Conservation (phyloP, 257 asterid species). For the Fraxinus pennsylvanica region DNA sequence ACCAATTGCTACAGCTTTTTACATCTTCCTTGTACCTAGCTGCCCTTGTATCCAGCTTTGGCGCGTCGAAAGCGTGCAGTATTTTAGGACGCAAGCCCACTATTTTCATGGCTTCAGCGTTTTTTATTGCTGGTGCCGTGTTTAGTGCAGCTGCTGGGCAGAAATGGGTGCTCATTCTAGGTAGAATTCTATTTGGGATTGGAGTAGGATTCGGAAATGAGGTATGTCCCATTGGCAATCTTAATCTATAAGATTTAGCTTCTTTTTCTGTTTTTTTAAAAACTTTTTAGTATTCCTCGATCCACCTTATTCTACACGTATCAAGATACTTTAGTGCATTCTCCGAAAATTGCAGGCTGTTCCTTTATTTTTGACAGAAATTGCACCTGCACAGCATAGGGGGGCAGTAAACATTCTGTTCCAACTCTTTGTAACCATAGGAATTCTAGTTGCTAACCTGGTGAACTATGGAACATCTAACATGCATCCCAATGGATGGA, state of each 20-base stretch:
- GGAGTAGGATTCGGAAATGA: conserved; percentile 94
- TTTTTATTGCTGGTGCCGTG: conserved; percentile 61
- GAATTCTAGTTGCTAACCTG: neutral
- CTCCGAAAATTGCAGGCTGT: neutral
- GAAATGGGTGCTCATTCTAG: conserved; percentile 85
- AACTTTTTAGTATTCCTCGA: neutral
- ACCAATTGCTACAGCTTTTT: conserved; percentile 78
- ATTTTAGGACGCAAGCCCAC: conserved; percentile 54
- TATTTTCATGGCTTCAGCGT: conserved; percentile 73
- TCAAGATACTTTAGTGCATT: neutral
- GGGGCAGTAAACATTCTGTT: neutral
- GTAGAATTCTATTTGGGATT: conserved; percentile 76
- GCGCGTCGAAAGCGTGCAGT: neutral
- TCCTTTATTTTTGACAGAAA: neutral
- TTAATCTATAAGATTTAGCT: no score
- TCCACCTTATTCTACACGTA: neutral
- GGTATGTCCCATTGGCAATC: conserved; percentile 42
- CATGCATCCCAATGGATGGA: neutral
- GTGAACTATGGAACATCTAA: neutral
- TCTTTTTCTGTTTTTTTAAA: no score
- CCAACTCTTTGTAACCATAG: neutral
- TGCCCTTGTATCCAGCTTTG: conserved; percentile 60
- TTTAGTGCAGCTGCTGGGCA: conserved; percentile 67
- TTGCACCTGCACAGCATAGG: neutral
- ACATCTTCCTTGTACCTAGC: conserved; percentile 87